Evolutionary conservation across 2,329 filamentous ascomycete species (phyloP), one percentile per base, ranked within the genome.

Genomic region (Penicillium digitatum): DNA sequence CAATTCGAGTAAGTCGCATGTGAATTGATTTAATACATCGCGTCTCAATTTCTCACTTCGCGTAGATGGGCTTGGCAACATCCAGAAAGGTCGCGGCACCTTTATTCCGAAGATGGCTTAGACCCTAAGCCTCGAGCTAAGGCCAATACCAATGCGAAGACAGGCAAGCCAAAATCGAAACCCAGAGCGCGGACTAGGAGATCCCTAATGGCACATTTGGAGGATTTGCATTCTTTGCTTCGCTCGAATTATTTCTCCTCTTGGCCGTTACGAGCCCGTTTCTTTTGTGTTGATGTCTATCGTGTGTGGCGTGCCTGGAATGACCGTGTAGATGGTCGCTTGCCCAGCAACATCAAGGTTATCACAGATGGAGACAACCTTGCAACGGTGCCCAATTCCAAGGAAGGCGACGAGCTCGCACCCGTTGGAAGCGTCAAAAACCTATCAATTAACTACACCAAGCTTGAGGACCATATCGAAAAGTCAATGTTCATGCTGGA

Each of bases 51-150:
- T 45, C 47, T 45, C 39, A 55, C 55, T 12, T 37, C 27, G 29
- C 6, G 16, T 55, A 93, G 89, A 79, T 96, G 93, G 93, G 92
- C 93, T 37, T 87, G 95, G 80, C 89, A 89, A 62, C 91, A 97
- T 69, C 84, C 91, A 1, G 88, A 94, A 68, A 72, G 87, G 32
- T 92, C 92, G 5, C 78, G 87, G 32, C 91, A 95, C 69, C 90
- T 96, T 54, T 81, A 87, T 12, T 73, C 80, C 12, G 78, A 81
- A 31, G 80, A 84, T n/a, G 57, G 38, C 80, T 86, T n/a, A 45
- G 72, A 82, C 20, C 60, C 45, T 14, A 39, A 48, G 20, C n/a
- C 47, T 18, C 43, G 66, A 29, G 63, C 67, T 24, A 69, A 66
- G 58, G 52, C 66, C 46, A 66, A 69, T 39, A 61, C 68, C 55